Evolutionary conservation across 1,284 basidiomycete genomes (phyloP), one percentile per base, ranked within the genome.

Genomic region (Tilletia caries): DNA sequence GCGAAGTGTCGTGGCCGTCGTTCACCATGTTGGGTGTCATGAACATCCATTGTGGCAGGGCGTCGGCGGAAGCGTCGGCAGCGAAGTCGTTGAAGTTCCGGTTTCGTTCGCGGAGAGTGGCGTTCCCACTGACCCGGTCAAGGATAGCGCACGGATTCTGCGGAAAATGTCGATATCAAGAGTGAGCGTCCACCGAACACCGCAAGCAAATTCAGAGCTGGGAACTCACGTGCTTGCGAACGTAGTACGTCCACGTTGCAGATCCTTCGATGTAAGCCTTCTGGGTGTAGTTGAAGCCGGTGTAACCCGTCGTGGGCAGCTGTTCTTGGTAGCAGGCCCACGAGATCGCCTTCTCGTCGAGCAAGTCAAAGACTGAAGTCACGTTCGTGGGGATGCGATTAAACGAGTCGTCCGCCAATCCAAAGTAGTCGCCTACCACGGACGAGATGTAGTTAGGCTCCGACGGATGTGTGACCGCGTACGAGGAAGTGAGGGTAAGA

Each of bases 11-110:
- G 74, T 90, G 77, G 0, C 84, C 88, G 75, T 89, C 87, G 80
- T 86, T 84, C 34, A 86, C 85, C 66, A 89, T 79, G 81, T 89
- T 90, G n/a, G 89, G 89, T 0, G 89, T 90, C 67, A 90, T 83
- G 77, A 88, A 90, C 34, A 84, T 79, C 88, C 88, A 89, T 75
- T 89, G 88, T 8, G 89, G 87, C 32, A 90, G 79, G 2, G 84
- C 84, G 64, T 86, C 80, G 33, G 86, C 86, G 64, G 85, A 86
- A 48, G 83, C 67, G 67, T 90, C 89, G 12, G 54, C 77, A 20
- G 74, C 77, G 25, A 78, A 72, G 79, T 89, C 86, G 70, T 89
- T 89, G 80, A 89, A 90, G 83, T 89, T 90, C 65, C 89, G 86
- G 68, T 88, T 86, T n/a, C 87, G 85, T 10, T 82, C 72, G 5